A percentile compares a stretch with the other conserved stretches of the same genome.
Conservation (phyloP, 768 basidiomycete genomes). For the Calvatia gigantea region DNA sequence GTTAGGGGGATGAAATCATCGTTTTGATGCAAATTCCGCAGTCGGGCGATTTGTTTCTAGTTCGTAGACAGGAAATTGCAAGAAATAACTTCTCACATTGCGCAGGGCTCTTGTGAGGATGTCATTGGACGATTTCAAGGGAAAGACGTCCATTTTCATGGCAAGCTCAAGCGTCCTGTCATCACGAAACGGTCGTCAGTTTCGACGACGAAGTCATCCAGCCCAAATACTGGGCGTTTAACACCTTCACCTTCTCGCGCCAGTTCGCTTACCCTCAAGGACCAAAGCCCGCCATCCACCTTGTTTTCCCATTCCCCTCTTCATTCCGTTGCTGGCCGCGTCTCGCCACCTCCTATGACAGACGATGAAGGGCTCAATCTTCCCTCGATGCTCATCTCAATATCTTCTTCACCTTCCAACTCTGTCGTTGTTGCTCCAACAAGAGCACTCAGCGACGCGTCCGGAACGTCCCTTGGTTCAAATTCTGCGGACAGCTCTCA, state of each 20-base stretch:
- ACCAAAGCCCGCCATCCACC: neutral
- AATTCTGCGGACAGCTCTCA: neutral
- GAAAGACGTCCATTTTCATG: constrained; percentile 61
- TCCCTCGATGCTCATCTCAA: constrained; percentile 10
- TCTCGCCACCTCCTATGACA: neutral
- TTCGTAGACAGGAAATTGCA: constrained; percentile 21
- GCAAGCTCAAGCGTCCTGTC: constrained; percentile 75
- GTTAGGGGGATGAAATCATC: constrained; percentile 73
- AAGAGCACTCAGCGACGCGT: neutral
- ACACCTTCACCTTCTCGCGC: neutral
- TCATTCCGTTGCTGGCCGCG: neutral
- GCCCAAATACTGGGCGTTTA: constrained; percentile 11
- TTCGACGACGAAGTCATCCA: constrained; percentile 14
- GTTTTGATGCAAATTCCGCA: constrained; percentile 71
- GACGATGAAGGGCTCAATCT: neutral
- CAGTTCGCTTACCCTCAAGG: constrained; percentile 2
- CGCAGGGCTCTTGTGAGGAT: constrained; percentile 82
- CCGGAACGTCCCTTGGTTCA: neutral
- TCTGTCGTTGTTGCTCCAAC: neutral
- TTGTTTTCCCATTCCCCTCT: neutral
- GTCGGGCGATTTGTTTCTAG: constrained; percentile 55
- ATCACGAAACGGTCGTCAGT: constrained; percentile 66
- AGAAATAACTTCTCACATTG: neutral
- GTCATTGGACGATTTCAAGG: constrained; percentile 76
- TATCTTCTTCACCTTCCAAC: constrained; percentile 4